Evolutionary conservation across 768 basidiomycete genomes (phyloP), one percentile per base, ranked within the genome.

Genomic region (Leucocoprinus sp.): DNA sequence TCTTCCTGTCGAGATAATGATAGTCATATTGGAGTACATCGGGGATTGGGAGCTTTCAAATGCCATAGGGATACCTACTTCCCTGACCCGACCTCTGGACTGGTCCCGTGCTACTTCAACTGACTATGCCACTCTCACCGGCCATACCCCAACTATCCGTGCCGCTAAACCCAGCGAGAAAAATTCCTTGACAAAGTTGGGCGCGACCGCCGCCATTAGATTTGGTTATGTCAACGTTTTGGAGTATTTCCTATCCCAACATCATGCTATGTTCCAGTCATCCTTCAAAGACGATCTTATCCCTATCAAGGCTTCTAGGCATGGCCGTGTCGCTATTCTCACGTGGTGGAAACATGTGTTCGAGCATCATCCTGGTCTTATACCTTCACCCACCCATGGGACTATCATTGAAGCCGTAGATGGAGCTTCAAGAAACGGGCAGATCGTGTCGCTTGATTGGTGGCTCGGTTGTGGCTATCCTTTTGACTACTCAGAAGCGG

Each of bases 21-120:
- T 82, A 8, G 75, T 83, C 40, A 87, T 90, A 49, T 61, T 90
- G 62, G 84, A 90, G 48, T 76, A 83, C 52, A 60, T 88, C 7
- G 85, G 82, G 11, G 82, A 89, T 59, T 93, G 89, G 87, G 84
- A 91, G 54, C 78, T 93, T 7, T 70, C 82, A 9, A 82, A 78
- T 49, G 82, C 90, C 11, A 76, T 92, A 27, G 78, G 81, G 15
- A 66, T 91, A 1, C 84, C 81, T 8, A 86, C 86, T 4, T 77
- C 77, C 7, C 60, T 92, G 0, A 62, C 75, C 4, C 71, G 68
- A 21, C 87, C 88, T 8, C 61, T 67, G 4, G 79, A 82, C 18
- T 93, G 91, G 91, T 66, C 65, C 38, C 74, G 75, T 33, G 84
- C 90, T 5, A 77, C 81, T 15, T 56, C 63, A 21, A 80, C 77